A percentile compares a stretch with the other conserved stretches of the same genome.
Evolutionary conservation across 495 filamentous ascomycete genomes (phyloP).

Genomic region (Melanomma pulvis-pyrius): DNA sequence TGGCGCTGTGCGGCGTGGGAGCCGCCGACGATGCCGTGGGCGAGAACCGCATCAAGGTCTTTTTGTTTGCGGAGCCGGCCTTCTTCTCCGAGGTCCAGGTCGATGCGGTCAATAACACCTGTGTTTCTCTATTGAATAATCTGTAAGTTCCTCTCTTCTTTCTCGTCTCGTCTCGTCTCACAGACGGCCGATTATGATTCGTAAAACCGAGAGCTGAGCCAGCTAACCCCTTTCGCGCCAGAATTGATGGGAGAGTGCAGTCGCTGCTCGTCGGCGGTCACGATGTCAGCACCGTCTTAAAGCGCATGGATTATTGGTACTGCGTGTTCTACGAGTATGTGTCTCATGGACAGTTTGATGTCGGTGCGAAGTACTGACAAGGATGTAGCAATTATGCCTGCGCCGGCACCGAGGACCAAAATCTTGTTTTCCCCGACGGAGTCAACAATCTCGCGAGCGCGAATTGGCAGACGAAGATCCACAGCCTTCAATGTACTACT

Average conservation of each 20-base stretch:
- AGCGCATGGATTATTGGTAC: conserved; percentile 18
- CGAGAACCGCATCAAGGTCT: conserved; percentile 23
- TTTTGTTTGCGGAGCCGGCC: conserved; percentile 17
- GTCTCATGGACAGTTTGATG: too few relatives aligned
- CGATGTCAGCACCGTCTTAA: conserved; percentile 7
- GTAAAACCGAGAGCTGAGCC: too few relatives aligned
- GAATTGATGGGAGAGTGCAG: conserved; percentile 20
- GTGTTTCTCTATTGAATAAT: conserved; percentile 21
- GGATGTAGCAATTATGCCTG: conserved; percentile 11
- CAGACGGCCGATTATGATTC: neutral
- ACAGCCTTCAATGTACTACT: conserved; percentile 9
- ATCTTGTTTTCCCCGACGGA: conserved; percentile 16
- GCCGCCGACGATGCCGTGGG: conserved; percentile 1
- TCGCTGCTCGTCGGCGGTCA: conserved; percentile 21
- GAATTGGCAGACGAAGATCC: conserved; percentile 16
- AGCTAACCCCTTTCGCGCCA: neutral
- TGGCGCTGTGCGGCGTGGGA: neutral
- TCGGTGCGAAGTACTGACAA: conserved; percentile 1
- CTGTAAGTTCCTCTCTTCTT: conserved; percentile 6
- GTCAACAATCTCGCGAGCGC: conserved; percentile 15
- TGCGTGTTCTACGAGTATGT: conserved; percentile 28
- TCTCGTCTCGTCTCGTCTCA: neutral
- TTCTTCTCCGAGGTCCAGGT: conserved; percentile 16
- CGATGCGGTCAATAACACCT: conserved; percentile 14
- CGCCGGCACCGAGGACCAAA: neutral